These are phyloP conservation scores for Craspedostauros australis DNA, from an alignment of 108 stramenopile genomes.

Conservation along the genomic window DNA sequence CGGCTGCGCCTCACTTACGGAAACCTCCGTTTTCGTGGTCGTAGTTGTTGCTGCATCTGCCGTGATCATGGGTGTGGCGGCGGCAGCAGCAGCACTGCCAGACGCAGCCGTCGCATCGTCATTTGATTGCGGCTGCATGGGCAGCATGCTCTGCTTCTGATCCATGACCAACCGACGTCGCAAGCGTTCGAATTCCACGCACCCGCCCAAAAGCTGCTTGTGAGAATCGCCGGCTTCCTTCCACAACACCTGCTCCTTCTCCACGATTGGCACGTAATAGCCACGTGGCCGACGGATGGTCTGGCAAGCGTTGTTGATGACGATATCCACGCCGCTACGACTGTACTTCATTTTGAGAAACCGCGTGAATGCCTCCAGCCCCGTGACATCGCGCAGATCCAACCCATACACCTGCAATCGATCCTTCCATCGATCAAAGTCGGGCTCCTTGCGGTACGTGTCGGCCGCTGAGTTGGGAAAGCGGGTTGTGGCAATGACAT, in stretches of 20 bases:
- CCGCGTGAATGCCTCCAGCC: slow-evolving; percentile 73
- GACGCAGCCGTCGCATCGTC: background rate
- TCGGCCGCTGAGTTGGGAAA: slow-evolving; percentile 76
- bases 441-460: slow-evolving; percentile 49
- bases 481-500: slow-evolving; percentile 81
- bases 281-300: slow-evolving; percentile 79
- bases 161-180: slow-evolving; percentile 45
- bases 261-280: slow-evolving; percentile 74
- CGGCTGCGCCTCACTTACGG: background rate
- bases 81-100: slow-evolving; percentile 1
- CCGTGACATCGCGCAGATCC: slow-evolving; percentile 82
- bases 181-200: slow-evolving; percentile 60
- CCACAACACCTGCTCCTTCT: slow-evolving; percentile 63
- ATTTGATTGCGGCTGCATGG: background rate
- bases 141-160: slow-evolving; percentile 7
- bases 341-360: slow-evolving; percentile 57
- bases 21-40: background rate
- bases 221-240: slow-evolving; percentile 47
- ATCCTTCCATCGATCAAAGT: slow-evolving; percentile 53
- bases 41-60: slow-evolving; percentile 3
- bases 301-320: slow-evolving; percentile 94
- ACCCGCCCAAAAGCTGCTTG: slow-evolving; percentile 47
- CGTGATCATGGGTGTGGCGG: slow-evolving; percentile 2
- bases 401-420: slow-evolving; percentile 70
- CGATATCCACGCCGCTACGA: slow-evolving; percentile 65